Conservation (phyloP, 148 eudicot genomes). For the Simmondsia chinensis region DNA sequence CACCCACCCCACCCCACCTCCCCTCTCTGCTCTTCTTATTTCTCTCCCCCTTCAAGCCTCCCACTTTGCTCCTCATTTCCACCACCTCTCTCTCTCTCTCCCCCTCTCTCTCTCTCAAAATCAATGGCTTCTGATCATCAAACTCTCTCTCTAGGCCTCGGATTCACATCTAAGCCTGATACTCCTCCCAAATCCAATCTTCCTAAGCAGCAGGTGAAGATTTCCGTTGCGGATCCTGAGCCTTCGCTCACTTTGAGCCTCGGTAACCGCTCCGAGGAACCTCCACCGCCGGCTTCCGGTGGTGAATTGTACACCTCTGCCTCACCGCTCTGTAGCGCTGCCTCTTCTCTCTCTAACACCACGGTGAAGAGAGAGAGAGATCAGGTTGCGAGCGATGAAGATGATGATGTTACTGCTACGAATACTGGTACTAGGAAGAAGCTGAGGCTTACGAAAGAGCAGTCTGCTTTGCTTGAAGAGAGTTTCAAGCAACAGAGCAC, state of each 20-base stretch:
- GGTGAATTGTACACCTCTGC: not conserved
- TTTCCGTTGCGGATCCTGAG: constrained; percentile 2
- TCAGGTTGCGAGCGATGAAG: constrained; percentile 25
- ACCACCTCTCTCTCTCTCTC: constrained; percentile 1
- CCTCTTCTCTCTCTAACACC: constrained; percentile 17
- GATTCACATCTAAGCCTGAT: constrained; percentile 18
- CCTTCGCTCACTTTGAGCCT: constrained; percentile 36
- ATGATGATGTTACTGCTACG: constrained; percentile 39
- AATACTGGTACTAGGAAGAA: constrained; percentile 43
- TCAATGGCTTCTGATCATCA: constrained; percentile 28
- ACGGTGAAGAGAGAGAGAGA: constrained; percentile 31
- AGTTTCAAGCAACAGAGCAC: constrained; percentile 61
- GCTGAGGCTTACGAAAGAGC: constrained; percentile 54
- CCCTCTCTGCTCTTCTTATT: constrained; percentile 11
- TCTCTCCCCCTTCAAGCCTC: too few species aligned
- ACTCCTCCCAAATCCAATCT: not conserved
- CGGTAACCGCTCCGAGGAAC: constrained; percentile 6
- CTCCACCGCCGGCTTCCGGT: constrained; percentile 4
- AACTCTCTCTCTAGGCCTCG: constrained; percentile 35
- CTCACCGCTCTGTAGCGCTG: constrained; percentile 19
- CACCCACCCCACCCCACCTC: constrained; percentile 16
- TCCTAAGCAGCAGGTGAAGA: not conserved
- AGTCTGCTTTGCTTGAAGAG: constrained; percentile 62
- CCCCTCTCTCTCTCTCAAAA: constrained; percentile 1
- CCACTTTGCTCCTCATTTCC: not conserved